A percentile compares a stretch with the other conserved stretches of the same genome.
Conservation (phyloP, 2,329 filamentous ascomycete genomes). For the Pseudogymnoascus sp. region DNA sequence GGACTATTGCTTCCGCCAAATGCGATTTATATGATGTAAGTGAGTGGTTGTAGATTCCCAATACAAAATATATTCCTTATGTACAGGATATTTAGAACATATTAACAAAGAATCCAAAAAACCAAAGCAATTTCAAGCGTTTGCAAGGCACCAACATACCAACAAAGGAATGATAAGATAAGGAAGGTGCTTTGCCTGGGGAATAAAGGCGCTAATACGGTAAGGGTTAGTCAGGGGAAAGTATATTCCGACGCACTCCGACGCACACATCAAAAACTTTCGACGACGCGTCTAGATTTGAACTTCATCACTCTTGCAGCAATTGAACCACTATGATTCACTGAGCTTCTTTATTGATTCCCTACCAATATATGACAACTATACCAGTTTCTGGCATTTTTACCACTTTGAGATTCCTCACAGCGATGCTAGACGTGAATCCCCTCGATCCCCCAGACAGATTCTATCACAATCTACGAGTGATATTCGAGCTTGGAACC, state of each 20-base stretch:
- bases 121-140: not conserved
- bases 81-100: not conserved
- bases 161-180: conserved; percentile 2
- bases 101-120: not conserved
- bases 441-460: not conserved
- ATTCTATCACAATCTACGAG: conserved; percentile 4
- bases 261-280: not conserved
- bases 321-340: not conserved
- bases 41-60: not conserved
- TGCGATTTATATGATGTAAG: not conserved
- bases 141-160: not conserved
- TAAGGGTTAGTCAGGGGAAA: not conserved
- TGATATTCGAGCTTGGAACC: not conserved
- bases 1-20: not conserved
- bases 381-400: not conserved
- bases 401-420: not conserved
- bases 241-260: not conserved
- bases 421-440: not conserved
- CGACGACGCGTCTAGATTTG: not conserved
- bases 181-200: not conserved
- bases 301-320: not conserved
- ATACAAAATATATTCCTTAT: too few species aligned
- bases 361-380: not conserved
- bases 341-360: not conserved
- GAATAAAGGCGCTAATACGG: not conserved